These are phyloP conservation scores for Rhexocercosporidium sp. DNA, from an alignment of 2,329 filamentous ascomycete genomes.

Conservation along the genomic window DNA sequence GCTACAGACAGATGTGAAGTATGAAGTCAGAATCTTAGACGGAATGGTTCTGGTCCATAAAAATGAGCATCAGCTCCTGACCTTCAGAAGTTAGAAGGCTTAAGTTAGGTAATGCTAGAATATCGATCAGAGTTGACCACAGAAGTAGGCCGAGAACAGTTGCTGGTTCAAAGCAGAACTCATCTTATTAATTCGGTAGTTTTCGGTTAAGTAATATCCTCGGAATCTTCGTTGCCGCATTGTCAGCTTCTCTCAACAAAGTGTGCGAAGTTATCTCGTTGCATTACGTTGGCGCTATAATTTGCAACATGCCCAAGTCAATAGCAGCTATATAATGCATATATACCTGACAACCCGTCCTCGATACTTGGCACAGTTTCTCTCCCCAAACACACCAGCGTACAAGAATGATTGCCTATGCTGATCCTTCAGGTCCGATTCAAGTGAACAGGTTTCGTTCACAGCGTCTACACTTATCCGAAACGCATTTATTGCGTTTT, in stretches of 20 bases:
- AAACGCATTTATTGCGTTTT: not conserved
- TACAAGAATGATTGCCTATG: not conserved
- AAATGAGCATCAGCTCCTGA: not conserved
- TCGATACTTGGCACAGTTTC: not conserved
- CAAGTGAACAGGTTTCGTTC: conserved; percentile 2
- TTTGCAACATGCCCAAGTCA: conserved; percentile 7
- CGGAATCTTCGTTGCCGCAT: no score
- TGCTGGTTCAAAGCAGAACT: no score
- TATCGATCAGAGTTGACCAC: not conserved
- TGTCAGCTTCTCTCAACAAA: not conserved
- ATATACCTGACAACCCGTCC: not conserved
- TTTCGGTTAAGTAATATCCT: no score
- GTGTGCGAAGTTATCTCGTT: not conserved
- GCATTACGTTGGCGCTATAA: not conserved
- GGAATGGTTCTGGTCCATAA: not conserved
- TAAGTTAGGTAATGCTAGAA: not conserved
- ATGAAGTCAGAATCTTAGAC: not conserved
- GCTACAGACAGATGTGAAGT: not conserved
- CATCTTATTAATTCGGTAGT: no score
- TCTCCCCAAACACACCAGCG: not conserved
- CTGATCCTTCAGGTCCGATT: conserved; percentile 11
- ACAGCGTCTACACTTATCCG: conserved; percentile 3
- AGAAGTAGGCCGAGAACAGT: not conserved
- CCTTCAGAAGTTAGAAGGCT: not conserved
- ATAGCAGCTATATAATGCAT: conserved; percentile 8